Evolutionary conservation across 345 rosid species (phyloP), one percentile per base, ranked within the genome.

Genomic region (Populus pruinosa): DNA sequence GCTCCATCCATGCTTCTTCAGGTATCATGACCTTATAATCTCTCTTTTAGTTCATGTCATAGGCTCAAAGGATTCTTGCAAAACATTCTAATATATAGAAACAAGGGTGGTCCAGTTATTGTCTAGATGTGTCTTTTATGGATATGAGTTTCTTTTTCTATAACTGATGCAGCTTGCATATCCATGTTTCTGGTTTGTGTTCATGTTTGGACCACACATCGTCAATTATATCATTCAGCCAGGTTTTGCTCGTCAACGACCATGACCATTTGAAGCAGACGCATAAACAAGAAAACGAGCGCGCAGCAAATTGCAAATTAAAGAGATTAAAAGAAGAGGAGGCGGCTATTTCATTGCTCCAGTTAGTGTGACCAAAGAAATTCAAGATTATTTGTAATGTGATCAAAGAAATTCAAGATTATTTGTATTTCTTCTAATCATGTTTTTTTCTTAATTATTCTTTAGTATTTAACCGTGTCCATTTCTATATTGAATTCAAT

Each of bases 1-100:
- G 87, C 84, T 78, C 98, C 97, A 71, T 94, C 98, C 69, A 84
- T 90, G 95, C 92, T 94, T 82, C 97, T 93, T 86, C 97, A 93
- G 97, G 97, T 92, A 79, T 43, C 14, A 41, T 41, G 47, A 41
- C 47, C 14, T 41, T 41, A 10, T 41, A 8, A 20, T 59, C 67
- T n/a, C 49, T 31, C 59, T 69, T 31, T n/a, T 27, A 6, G 1
- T 0, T 47, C 43, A 6, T 33, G 36, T 6, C 43, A 39, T 39
- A 39, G 43, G 43, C 43, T 39, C 17, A 47, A 4, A 14, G 53
- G 53, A 47, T 4, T 47, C 53, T 47, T 47, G 6, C 18, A 47
- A 47, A 47, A 47, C 53, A 47, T 47, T 47, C 53, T 47, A 47
- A 4, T 47, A 47, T 16, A 47, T 47, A 3, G 18, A 47, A 47